These are phyloP conservation scores for Eimeria praecox DNA, from an alignment of 169 alveolate species.

Conservation along the genomic window DNA sequence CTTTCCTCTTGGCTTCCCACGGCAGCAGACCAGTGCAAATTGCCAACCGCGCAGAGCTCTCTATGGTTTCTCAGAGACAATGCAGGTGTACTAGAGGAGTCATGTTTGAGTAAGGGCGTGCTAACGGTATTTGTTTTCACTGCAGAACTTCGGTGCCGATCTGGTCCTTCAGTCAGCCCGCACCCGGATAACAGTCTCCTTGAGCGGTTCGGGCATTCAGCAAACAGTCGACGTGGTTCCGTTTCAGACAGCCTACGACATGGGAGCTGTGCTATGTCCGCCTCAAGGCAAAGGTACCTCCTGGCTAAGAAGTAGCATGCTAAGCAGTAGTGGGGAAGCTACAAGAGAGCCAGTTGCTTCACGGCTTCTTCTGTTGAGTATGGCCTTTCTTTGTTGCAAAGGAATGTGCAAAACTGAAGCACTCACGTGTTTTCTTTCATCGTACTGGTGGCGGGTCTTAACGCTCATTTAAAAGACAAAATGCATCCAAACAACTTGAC, in stretches of 20 bases:
- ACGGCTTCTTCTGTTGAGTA: background rate
- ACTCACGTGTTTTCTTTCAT: background rate
- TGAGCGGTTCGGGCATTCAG: slow-evolving; percentile 58
- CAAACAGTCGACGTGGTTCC: slow-evolving; percentile 66
- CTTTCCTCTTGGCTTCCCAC: background rate
- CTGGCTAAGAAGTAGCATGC: background rate
- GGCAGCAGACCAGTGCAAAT: background rate
- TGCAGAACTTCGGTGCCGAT: slow-evolving; percentile 52
- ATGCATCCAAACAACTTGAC: background rate
- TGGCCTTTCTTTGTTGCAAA: background rate
- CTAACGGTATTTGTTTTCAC: background rate
- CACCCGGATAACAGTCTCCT: slow-evolving; percentile 39
- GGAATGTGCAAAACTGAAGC: background rate
- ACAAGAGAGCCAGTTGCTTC: background rate
- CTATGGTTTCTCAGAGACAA: background rate
- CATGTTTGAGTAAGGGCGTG: background rate
- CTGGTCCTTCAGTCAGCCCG: slow-evolving; percentile 53
- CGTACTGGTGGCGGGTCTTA: background rate
- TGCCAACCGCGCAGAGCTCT: background rate
- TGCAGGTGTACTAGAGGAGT: background rate
- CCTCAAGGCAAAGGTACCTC: slow-evolving; percentile 54
- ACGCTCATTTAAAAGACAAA: background rate
- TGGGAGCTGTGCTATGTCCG: slow-evolving; percentile 69
- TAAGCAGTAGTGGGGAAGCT: background rate
- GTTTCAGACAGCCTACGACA: slow-evolving; percentile 51